Base-by-base conservation (phyloP, 805 yeast species). In the Kuraishia ogatae region DNA sequence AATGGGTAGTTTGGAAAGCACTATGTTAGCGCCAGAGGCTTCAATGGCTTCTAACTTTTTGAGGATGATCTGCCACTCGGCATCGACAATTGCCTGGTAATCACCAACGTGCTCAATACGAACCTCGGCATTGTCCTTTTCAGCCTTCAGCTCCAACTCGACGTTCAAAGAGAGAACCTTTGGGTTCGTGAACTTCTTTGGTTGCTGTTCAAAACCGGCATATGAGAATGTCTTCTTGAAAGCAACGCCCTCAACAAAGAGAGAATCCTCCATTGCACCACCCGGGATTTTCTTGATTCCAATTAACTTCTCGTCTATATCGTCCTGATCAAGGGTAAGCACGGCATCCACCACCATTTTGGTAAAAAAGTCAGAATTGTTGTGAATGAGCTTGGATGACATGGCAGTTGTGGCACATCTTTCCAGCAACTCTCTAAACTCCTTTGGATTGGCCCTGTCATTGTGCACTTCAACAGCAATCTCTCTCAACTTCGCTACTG, bases 151-250 rank as follows among this genome's bases (percentile, higher is more conserved):
- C 75, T 94, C 99, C 62, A 94, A 79, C 70, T 94, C 99, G 48
- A 94, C 92, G 66, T 94, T 94, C 66, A 94, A 78, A 63, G 85
- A 82, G 56, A 94, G 75, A 59, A 94, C 83, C 70, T 85, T 89
- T 51, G 99, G 97, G 69, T 89, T 77, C 20, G 64, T 64, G 68
- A 94, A 90, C 53, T 69, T 72, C 71, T 94, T 94, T 53, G 99
- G 99, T 72, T 94, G 99, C 76, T 94, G 99, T 72, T 94, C 99
- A 69, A 94, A 94, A 2, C 99, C 99, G 51, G 99, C 99, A 65
- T 94, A 94, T 24, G 97, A 87, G 65, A 94, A 94, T 0, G 99
- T 92, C 75, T 94, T 94, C 67, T 94, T 90, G 73, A 94, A 94
- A 2, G 97, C 99, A 58, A 94, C 98, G 67, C 99, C 99, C 62